A percentile compares a stretch with the other conserved stretches of the same genome.
These are phyloP conservation scores for Solanum rostratum DNA, from an alignment of 257 asterid genomes.

Conservation along the genomic window DNA sequence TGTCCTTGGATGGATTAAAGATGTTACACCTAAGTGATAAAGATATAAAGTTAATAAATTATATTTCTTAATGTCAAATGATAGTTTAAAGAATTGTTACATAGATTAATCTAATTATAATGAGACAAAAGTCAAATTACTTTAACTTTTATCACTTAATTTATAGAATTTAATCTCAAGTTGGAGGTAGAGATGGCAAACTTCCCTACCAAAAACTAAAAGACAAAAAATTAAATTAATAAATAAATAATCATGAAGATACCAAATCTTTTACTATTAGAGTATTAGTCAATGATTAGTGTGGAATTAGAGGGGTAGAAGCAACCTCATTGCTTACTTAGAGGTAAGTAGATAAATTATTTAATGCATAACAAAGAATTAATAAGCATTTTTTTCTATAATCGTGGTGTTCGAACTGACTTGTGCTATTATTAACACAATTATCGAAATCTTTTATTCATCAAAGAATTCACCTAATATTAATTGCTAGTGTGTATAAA, in stretches of 20 bases:
- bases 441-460: neutral
- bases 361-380: neutral
- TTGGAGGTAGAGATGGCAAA: neutral
- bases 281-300: neutral
- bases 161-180: neutral
- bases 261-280: neutral
- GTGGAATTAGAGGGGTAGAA: neutral
- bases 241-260: neutral
- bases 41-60: neutral
- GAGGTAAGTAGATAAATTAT: neutral
- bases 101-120: neutral
- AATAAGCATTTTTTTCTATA: neutral
- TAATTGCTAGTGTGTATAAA: neutral
- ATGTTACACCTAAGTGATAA: neutral
- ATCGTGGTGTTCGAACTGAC: neutral
- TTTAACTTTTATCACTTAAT: neutral
- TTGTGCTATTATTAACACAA: neutral
- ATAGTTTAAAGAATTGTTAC: neutral
- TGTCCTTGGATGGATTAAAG: neutral
- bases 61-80: neutral
- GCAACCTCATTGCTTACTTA: neutral
- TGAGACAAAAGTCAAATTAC: neutral
- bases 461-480: neutral
- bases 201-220: neutral
- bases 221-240: neutral